Base-by-base conservation (phyloP, 768 basidiomycete species). In the Trametes coccinea region DNA sequence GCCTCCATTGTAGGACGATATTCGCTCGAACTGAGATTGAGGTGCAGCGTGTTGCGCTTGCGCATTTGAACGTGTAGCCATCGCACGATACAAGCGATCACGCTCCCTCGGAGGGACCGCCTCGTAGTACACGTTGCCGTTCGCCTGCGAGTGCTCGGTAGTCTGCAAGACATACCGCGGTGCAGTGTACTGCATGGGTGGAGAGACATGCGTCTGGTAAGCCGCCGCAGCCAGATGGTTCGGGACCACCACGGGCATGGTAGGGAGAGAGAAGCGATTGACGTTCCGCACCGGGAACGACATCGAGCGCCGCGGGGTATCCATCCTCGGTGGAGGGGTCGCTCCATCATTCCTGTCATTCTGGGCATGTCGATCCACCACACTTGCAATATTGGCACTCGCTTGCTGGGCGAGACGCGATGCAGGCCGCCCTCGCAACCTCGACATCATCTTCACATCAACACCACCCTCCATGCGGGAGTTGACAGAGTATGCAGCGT, bases 241-340 rank as follows among this genome's bases (percentile, higher is more conserved):
- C 7, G 66, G 61, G 29, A 59, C 33, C 50, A 53, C 58, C 13
- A 39, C 37, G 29, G 66, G 53, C 39, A 57, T 17, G 10, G 56
- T 47, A 22, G 64, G 51, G 9, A 63, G 54, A 17, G 64, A 60
- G 50, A 63, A 67, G 33, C 59, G 64, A 49, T 61, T 65, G 37
- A 64, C 57, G 62, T 63, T 61, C 50, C 66, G 64, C 40, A 68
- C 68, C 7, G 75, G 75, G 16, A 75, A 75, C 0, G 75, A 76
- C 54, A 68, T 68, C 5, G 75, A 75, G 34, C 75, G 64, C 37
- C 75, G 71, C 22, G 70, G 72, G 17, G 73, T 66, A 67, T 73
- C 74, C 62, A 73, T 63, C 29, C 67, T 66, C 17, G 70, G 66
- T 2, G 72, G 68, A 4, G 72, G 66, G 5, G 63, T 57, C 52